Evolutionary conservation across 257 asterid species (phyloP).

Genomic region (Solanum chmielewskii): DNA sequence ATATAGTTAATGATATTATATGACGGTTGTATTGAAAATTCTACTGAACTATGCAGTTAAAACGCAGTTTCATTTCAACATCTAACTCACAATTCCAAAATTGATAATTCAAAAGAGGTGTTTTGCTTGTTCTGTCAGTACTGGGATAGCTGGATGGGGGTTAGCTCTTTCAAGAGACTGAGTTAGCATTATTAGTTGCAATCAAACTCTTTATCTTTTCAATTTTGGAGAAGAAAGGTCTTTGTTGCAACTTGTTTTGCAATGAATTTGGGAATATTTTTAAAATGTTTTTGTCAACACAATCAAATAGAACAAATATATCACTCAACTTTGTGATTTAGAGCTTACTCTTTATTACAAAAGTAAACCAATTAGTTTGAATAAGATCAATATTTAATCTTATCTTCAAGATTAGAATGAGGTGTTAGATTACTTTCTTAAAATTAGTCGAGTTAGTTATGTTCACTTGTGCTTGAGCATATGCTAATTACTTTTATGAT

Average conservation of each 20-base stretch:
- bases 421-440: no score
- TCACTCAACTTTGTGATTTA: neutral
- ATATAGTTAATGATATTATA: neutral
- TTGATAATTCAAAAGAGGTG: neutral
- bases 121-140: neutral
- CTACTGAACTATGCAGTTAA: neutral
- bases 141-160: no score
- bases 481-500: neutral
- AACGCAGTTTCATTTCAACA: neutral
- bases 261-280: neutral
- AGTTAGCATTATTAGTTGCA: neutral
- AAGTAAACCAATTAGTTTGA: neutral
- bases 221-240: neutral
- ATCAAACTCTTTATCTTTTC: neutral
- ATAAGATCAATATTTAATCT: no score
- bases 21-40: neutral
- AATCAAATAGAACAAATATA: neutral
- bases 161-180: neutral
- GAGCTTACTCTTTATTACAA: neutral
- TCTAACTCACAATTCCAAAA: neutral
- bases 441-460: no score
- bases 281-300: neutral
- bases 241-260: neutral
- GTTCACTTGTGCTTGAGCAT: neutral
- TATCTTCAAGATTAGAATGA: no score